phyloP scores from a whole-genome alignment of 305 asterid genomes.

The Rubia peregrina region DNA sequence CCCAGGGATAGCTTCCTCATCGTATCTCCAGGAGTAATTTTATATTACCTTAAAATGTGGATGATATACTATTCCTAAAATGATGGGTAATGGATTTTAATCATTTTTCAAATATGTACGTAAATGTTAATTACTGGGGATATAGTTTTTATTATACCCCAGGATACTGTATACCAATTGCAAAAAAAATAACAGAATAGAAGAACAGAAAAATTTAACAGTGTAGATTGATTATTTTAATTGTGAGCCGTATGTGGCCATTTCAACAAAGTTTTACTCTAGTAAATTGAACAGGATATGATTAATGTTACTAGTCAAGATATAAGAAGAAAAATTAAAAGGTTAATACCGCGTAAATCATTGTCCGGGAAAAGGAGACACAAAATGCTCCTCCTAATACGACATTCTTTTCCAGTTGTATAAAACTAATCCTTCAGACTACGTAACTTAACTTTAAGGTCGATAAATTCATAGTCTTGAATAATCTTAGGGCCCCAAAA shows the following conservation, averaged over 20 bases:
- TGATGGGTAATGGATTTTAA: too few species aligned
- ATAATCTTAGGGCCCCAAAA: not conserved
- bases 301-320: not conserved
- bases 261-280: not conserved
- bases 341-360: not conserved
- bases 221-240: too few species aligned
- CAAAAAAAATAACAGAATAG: too few species aligned
- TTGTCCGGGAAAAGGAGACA: not conserved
- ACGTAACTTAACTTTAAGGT: not conserved
- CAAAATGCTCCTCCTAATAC: not conserved
- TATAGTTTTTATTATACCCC: too few species aligned
- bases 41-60: too few species aligned
- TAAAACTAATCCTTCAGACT: not conserved
- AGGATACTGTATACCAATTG: too few species aligned
- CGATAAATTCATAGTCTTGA: not conserved
- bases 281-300: not conserved
- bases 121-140: too few species aligned
- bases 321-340: not conserved
- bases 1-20: too few species aligned
- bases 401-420: not conserved
- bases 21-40: too few species aligned
- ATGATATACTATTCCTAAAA: too few species aligned
- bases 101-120: too few species aligned
- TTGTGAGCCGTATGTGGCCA: not conserved
- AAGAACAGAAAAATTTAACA: too few species aligned